Evolutionary conservation across 1,284 basidiomycete species (phyloP).

Genomic region (Cystobasidium slooffiae): DNA sequence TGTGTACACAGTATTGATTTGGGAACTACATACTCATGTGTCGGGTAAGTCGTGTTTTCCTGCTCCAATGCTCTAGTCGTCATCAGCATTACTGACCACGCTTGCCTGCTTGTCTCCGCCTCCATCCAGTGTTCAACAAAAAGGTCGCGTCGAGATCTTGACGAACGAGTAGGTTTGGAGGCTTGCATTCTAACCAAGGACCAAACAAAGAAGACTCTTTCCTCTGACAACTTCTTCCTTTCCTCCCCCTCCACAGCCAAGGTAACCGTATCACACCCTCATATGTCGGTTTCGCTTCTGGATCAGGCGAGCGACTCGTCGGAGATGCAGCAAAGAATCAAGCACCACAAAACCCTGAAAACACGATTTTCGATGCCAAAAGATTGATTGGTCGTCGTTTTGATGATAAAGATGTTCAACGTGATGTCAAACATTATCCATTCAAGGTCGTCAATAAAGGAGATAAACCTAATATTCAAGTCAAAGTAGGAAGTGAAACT

Average conservation of each 20-base stretch:
- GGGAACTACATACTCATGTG: constrained; percentile 66
- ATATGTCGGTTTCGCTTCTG: constrained; percentile 80
- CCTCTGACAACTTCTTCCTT: no score
- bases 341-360: constrained; percentile 71
- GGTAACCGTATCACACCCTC: constrained; percentile 95
- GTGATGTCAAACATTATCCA: constrained; percentile 74
- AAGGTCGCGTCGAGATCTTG: constrained; percentile 92
- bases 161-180: constrained; percentile 65
- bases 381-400: constrained; percentile 87
- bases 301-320: constrained; percentile 74
- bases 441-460: constrained; percentile 83
- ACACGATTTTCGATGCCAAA: constrained; percentile 97
- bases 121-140: constrained; percentile 76
- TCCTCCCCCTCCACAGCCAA: constrained; percentile 72
- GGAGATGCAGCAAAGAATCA: constrained; percentile 68
- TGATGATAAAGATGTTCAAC: constrained; percentile 83
- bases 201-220: no score
- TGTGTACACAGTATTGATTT: constrained; percentile 61
- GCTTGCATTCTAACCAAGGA: no score
- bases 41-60: constrained; percentile 58
- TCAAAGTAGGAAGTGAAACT: constrained; percentile 85
- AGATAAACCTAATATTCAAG: constrained; percentile 85
- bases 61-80: background rate
- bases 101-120: constrained; percentile 51
- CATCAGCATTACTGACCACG: constrained; percentile 3